Evolutionary conservation across 768 basidiomycete genomes (phyloP).

Genomic region (Boletus vinaceobasis): DNA sequence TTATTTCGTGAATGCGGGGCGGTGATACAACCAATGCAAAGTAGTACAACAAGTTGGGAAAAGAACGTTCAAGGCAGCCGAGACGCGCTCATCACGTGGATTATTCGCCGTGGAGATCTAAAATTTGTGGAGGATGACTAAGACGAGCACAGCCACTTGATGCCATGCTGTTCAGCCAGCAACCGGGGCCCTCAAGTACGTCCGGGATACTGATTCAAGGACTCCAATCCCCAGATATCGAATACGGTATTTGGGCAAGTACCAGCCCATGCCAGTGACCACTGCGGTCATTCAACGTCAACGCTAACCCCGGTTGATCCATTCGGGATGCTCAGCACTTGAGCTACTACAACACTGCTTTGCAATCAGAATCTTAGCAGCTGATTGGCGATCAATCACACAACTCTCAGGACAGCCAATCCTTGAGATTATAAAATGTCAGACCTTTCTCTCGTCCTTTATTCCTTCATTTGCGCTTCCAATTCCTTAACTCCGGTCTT

Average conservation of each 20-base stretch:
- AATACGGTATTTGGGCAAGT: no score
- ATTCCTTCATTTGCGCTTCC: neutral
- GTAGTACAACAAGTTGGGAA: neutral
- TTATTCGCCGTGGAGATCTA: neutral
- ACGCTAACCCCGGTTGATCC: no score
- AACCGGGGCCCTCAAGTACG: no score
- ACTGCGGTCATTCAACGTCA: no score
- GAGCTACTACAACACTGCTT: no score
- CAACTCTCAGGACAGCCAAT: neutral
- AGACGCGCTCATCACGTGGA: conserved; percentile 34
- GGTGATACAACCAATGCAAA: conserved; percentile 13
- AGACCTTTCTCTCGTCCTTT: neutral
- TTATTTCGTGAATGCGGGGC: conserved; percentile 30
- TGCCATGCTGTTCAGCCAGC: no score
- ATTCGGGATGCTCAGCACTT: no score
- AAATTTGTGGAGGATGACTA: neutral
- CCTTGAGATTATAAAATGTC: neutral
- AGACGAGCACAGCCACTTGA: neutral
- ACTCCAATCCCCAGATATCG: no score
- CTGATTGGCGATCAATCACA: neutral
- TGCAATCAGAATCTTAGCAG: no score
- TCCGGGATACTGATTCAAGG: no score
- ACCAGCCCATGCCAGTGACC: no score
- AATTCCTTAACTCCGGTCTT: neutral
- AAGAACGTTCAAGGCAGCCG: neutral